Base-by-base conservation (phyloP, 139 green algal species). In the Chlorella sp. region DNA sequence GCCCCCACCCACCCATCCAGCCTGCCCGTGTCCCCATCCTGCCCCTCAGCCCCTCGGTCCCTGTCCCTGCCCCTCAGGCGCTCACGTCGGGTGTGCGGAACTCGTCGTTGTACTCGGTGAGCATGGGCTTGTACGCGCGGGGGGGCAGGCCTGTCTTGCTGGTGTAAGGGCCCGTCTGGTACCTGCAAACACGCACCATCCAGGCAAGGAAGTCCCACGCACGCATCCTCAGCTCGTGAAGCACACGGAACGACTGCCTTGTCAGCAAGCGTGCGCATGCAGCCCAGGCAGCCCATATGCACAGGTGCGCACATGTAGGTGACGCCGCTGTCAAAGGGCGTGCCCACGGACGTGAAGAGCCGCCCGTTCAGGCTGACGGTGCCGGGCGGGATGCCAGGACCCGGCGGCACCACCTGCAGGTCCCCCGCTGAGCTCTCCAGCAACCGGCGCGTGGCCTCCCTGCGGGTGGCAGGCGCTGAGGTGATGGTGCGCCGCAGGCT, bases 91-190 rank as follows among this genome's bases (percentile, higher is more conserved):
- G 63, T 30, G 31, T 24, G 5, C 63, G 63, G 32, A 51, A 69
- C 33, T 69, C 63, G 32, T 69, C 63, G 50, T 51, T 50, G 63
- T 69, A 69, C 63, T 69, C 63, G 6, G 63, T 69, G 17, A 31
- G 20, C 63, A 31, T 51, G 2, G 63, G 63, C 63, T 69, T 69
- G 31, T 49, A 69, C 20, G 63, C 63, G 2, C 49, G 32, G 5
- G 63, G 63, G n/a, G 63, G 63, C 31, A 69, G 33, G 23, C 63
- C 63, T 49, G 63, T 51, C 63, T 69, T 69, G 31, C 17, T 32
- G 5, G 63, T 69, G 63, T 69, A 69, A n/a, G n/a, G n/a, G n/a
- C n/a, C n/a, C n/a, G n/a, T n/a, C n/a, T n/a, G n/a, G n/a, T n/a
- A n/a, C n/a, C n/a, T n/a, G n/a, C n/a, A n/a, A n/a, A n/a, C n/a